Evolutionary conservation across 1,284 basidiomycete genomes (phyloP), one percentile per base, ranked within the genome.

Genomic region (Inonotus hispidus): DNA sequence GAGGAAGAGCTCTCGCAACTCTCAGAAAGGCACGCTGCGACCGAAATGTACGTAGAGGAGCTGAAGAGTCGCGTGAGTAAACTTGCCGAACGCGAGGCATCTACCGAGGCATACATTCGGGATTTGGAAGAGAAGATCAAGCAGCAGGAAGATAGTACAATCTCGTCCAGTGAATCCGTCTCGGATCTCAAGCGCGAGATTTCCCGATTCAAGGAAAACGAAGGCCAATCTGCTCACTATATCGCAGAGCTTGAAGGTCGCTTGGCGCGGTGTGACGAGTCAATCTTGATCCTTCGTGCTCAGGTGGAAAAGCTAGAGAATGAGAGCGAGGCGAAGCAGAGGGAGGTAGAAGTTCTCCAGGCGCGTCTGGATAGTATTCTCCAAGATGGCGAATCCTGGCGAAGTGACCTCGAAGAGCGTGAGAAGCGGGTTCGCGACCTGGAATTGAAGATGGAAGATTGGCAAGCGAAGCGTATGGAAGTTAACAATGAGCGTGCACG

Each of bases 71-170:
- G 95, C 47, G 79, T 97, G 53, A 80, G 82, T 19, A 97, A 96
- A 73, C 73, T 98, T 47, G 79, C 84, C 1, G 95, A 97, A 71
- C 81, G 95, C 59, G 96, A 98, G 72, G 81, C 87, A 1, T 92
- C 93, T 0, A 94, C 92, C 29, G 95, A 98, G 80, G 88, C 88
- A 1, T 98, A 98, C 72, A 88, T 98, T 27, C 89, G 85, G 52
- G 95, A 98, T 71, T 79, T 98, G 29, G 95, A 99, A 73, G 85
- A 88, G 66, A 93, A 92, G 73, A 85, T 98, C 71, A 93, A 90
- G 73, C 74, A 79, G 1, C 89, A 89, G 67, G 86, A 93, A 66
- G 92, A 95, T 67, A 84, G 82, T 3, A 87, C 87, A 21, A 75
- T 90, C 43, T 81, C 82, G 10, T 91, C 92, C 11, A 87, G 82